phyloP scores from a whole-genome alignment of 305 asterid species.

The Fraxinus platypoda region DNA sequence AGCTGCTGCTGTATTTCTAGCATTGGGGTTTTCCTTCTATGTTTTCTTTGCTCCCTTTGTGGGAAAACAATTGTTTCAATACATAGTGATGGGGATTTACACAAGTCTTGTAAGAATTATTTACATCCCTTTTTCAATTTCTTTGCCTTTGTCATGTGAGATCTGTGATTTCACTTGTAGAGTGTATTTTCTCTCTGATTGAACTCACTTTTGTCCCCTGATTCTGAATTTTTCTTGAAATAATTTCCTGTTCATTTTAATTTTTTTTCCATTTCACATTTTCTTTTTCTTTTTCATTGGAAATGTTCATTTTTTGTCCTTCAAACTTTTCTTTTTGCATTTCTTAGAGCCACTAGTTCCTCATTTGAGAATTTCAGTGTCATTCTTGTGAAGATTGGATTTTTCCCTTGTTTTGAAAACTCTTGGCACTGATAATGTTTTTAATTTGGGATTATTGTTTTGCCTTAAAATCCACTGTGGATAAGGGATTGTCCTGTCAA shows the following conservation, averaged over 20 bases:
- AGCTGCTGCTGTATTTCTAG: slow-evolving; percentile 95
- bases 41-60: slow-evolving; percentile 99
- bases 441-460: neutral
- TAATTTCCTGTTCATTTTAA: neutral
- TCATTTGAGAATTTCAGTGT: slow-evolving; percentile 13
- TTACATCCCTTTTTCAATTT: slow-evolving; percentile 1
- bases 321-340: slow-evolving; percentile 27
- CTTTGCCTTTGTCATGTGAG: slow-evolving; percentile 10
- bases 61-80: slow-evolving; percentile 77
- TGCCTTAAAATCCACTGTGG: neutral
- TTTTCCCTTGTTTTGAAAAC: slow-evolving; percentile 21
- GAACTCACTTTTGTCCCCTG: slow-evolving; percentile 28
- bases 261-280: neutral
- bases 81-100: slow-evolving; percentile 81
- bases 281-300: slow-evolving; percentile 6
- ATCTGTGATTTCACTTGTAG: slow-evolving; percentile 39
- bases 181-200: slow-evolving; percentile 23
- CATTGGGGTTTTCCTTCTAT: slow-evolving; percentile 96
- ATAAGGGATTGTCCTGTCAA: slow-evolving; percentile 5
- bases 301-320: slow-evolving; percentile 29
- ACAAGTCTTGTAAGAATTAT: slow-evolving; percentile 53
- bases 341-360: slow-evolving; percentile 35
- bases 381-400: slow-evolving; percentile 21
- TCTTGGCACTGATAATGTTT: slow-evolving; percentile 18
- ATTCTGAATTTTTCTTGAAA: slow-evolving; percentile 4